phyloP scores from a whole-genome alignment of 1,284 basidiomycete species.

The Exsudoporus floridanus region DNA sequence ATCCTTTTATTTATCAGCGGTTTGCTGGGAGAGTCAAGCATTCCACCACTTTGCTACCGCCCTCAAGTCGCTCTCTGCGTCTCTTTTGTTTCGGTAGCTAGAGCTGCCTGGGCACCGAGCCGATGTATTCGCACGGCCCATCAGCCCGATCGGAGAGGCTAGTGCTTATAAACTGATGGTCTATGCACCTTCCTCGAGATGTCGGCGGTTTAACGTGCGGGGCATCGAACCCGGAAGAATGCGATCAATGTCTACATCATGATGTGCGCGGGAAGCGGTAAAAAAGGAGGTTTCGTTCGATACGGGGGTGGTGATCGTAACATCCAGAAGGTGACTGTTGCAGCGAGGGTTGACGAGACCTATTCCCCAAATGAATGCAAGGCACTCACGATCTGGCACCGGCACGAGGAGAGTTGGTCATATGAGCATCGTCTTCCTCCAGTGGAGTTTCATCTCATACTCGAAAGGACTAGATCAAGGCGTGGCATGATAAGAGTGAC shows the following conservation, averaged over 20 bases:
- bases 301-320: slow-evolving; percentile 88
- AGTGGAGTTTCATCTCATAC: slow-evolving; percentile 82
- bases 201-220: slow-evolving; percentile 82
- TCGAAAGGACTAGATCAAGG: slow-evolving; percentile 68
- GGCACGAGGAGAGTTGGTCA: slow-evolving; percentile 88
- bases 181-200: slow-evolving; percentile 93
- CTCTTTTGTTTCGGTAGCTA: slow-evolving; percentile 80
- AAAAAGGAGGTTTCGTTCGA: slow-evolving; percentile 84
- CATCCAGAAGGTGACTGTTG: slow-evolving; percentile 73
- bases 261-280: slow-evolving; percentile 86
- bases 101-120: slow-evolving; percentile 81
- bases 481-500: slow-evolving; percentile 8
- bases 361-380: background rate
- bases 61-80: slow-evolving; percentile 91
- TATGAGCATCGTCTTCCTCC: slow-evolving; percentile 79
- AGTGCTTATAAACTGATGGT: slow-evolving; percentile 95
- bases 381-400: slow-evolving; percentile 76
- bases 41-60: slow-evolving; percentile 56
- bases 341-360: background rate
- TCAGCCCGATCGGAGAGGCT: too few relatives aligned
- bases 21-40: slow-evolving; percentile 56
- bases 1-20: slow-evolving; percentile 95
- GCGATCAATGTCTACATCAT: slow-evolving; percentile 78
- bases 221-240: slow-evolving; percentile 93
- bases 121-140: slow-evolving; percentile 74